These are phyloP conservation scores for Penicillium psychrosexuale DNA, from an alignment of 2,329 filamentous ascomycete species.

Conservation along the genomic window DNA sequence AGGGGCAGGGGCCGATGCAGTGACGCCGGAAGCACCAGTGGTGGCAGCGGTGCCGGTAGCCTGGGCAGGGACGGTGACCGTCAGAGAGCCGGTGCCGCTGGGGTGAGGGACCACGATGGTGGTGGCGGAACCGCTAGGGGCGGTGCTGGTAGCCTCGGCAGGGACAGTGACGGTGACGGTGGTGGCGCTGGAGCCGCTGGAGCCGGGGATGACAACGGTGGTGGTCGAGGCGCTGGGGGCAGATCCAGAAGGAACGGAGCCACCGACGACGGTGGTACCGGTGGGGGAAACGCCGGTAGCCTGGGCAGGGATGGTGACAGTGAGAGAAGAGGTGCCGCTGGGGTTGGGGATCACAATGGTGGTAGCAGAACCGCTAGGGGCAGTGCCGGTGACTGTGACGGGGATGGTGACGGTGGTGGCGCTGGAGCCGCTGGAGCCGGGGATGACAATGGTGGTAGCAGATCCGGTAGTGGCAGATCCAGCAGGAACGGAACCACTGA, in stretches of 20 bases:
- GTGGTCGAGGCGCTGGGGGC: too few relatives aligned
- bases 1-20: not conserved
- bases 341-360: constrained; percentile 2
- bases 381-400: too few relatives aligned
- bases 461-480: not conserved
- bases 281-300: not conserved
- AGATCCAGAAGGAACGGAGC: constrained; percentile 6
- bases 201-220: constrained; percentile 8
- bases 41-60: too few relatives aligned
- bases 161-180: too few relatives aligned
- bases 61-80: too few relatives aligned
- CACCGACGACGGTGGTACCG: not conserved
- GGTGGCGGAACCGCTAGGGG: too few relatives aligned
- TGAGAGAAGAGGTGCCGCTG: not conserved
- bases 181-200: too few relatives aligned
- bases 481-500: constrained; percentile 3
- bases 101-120: constrained; percentile 8
- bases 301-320: too few relatives aligned
- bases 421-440: not conserved
- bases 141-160: constrained; percentile 3
- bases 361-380: too few relatives aligned
- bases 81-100: too few relatives aligned
- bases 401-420: too few relatives aligned
- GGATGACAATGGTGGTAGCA: constrained; percentile 3
- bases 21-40: too few relatives aligned